Conservation (phyloP, 1,284 basidiomycete species). For the Gomphus bonarii region DNA sequence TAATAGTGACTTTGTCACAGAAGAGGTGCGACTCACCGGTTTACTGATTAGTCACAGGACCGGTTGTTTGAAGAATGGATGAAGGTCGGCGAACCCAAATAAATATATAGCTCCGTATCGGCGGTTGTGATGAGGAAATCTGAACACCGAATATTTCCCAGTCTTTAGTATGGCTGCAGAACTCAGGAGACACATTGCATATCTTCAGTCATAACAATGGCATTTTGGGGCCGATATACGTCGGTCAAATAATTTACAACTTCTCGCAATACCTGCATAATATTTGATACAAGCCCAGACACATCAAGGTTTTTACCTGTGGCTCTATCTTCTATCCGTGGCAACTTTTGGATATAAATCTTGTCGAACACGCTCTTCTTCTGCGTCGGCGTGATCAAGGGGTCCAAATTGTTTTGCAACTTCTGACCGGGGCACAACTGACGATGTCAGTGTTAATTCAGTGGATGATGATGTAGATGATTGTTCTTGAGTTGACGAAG, state of each 20-base stretch:
- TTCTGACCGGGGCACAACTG: constrained; percentile 5
- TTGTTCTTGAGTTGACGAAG: neutral
- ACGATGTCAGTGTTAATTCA: neutral
- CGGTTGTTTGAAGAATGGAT: constrained; percentile 8
- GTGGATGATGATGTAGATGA: neutral
- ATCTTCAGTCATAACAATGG: neutral
- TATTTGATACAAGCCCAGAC: neutral
- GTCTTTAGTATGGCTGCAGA: no score
- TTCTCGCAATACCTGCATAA: neutral
- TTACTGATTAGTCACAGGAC: neutral
- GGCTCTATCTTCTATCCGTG: neutral
- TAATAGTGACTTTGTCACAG: neutral
- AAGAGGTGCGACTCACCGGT: neutral
- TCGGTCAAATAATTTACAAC: neutral
- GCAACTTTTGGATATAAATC: constrained; percentile 37
- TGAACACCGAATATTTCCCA: no score
- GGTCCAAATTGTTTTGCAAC: constrained; percentile 25
- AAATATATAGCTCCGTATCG: neutral
- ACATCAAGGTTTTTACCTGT: neutral
- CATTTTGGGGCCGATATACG: neutral
- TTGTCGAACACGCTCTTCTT: constrained; percentile 41
- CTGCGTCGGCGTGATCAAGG: constrained; percentile 34
- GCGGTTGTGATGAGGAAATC: no score
- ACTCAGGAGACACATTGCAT: neutral
- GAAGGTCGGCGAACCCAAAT: constrained; percentile 11